Evolutionary conservation across 106 monocot species (phyloP), one percentile per base, ranked within the genome.

Genomic region (Narthecium ossifragum): DNA sequence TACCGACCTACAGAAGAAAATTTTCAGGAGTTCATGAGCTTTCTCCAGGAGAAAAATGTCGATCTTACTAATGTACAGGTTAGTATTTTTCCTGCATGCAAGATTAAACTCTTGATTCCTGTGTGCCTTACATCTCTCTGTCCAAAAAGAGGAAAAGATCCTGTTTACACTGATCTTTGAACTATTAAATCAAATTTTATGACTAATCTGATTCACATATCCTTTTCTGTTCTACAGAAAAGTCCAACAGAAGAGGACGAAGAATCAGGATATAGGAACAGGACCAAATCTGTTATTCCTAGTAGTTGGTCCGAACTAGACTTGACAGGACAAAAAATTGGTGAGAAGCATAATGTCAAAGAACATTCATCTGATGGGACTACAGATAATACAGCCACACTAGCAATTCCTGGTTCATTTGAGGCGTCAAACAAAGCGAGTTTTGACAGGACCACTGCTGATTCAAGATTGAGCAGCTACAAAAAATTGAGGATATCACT

Each of bases 41-140:
- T 84, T 53, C 81, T 92, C 13, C 55, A 71, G 72, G 76, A 84
- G 17, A 78, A 82, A 36, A 73, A 74, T 62, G 76, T 92, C 6
- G 88, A 84, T 69, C 88, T 92, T 51, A 78, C 73, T 25, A 62
- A 92, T 74, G 84, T 92, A 46, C 70, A 81, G 88, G 92, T 88
- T 8, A 63, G 56, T 37, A 12, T 37, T 31, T 14, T n/a, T n/a
- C n/a, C n/a, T n/a, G n/a, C n/a, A n/a, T n/a, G n/a, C n/a, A n/a
- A n/a, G n/a, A n/a, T n/a, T n/a, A n/a, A n/a, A n/a, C n/a, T n/a
- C n/a, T n/a, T n/a, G n/a, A n/a, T n/a, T n/a, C n/a, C n/a, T n/a
- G n/a, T n/a, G n/a, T n/a, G n/a, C n/a, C n/a, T n/a, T n/a, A n/a
- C n/a, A n/a, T n/a, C n/a, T n/a, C n/a, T n/a, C n/a, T n/a, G n/a